A percentile compares a stretch with the other conserved stretches of the same genome.
These are phyloP conservation scores for Cystobasidium tubakii DNA, from an alignment of 768 basidiomycete genomes.

Conservation along the genomic window DNA sequence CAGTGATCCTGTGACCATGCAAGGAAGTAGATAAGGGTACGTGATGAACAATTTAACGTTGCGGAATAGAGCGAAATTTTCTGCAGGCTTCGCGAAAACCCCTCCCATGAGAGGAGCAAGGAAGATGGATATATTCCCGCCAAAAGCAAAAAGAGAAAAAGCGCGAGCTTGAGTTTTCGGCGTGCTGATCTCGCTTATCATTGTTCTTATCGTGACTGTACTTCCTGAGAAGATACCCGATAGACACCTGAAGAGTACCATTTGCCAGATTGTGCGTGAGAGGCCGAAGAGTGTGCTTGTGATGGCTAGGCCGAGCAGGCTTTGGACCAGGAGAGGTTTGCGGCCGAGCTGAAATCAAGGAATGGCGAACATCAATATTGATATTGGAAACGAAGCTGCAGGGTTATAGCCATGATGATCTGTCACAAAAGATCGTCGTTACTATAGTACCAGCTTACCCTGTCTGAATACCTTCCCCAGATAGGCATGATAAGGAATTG, in stretches of 20 bases:
- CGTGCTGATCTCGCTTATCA: constrained; percentile 40
- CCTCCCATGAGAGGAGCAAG: constrained; percentile 37
- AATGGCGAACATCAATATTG: too few species aligned
- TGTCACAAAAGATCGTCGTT: too few species aligned
- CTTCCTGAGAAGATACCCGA: constrained; percentile 39
- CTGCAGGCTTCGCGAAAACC: constrained; percentile 35
- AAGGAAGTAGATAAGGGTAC: constrained; percentile 40
- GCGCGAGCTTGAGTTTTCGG: constrained; percentile 38
- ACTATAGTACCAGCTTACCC: neutral
- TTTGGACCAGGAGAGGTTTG: constrained; percentile 36
- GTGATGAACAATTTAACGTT: constrained; percentile 31
- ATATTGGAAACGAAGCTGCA: too few species aligned
- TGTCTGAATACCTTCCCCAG: constrained; percentile 36
- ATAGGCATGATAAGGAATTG: constrained; percentile 37
- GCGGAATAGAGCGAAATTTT: constrained; percentile 31
- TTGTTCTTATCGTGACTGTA: constrained; percentile 39
- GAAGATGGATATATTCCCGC: constrained; percentile 36
- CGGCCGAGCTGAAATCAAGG: constrained; percentile 19
- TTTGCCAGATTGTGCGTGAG: constrained; percentile 36
- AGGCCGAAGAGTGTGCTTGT: constrained; percentile 34
- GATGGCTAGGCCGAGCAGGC: constrained; percentile 31
- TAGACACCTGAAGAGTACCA: constrained; percentile 36
- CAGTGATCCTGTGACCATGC: constrained; percentile 35
- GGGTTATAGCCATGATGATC: neutral
- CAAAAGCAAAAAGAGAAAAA: constrained; percentile 39